Base-by-base conservation (phyloP, 805 yeast species). In the Candida gorgasii region DNA sequence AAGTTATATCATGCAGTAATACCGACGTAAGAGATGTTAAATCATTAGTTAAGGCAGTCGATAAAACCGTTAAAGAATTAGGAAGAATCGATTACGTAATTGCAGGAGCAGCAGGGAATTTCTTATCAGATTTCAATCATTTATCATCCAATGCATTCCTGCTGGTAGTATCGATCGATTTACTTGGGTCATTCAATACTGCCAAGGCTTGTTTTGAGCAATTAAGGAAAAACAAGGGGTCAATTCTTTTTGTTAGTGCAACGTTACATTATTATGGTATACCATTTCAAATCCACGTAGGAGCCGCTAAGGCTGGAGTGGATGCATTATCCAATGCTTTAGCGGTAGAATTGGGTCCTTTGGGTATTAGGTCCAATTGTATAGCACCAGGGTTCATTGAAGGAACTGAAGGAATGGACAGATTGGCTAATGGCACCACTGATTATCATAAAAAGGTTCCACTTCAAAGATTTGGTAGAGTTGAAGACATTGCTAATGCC, bases 291-390 rank as follows among this genome's bases (percentile, higher is more conserved):
- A 58, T 81, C 11, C 97, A 90, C 56, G 96, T 89, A 2, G 84
- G 89, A 4, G 97, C 97, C 0, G 97, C 97, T 2, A 90, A 89
- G 63, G 96, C 97, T 1, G 98, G 96, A n/a, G 78, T 90, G 22
- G 98, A 90, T 60, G 93, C 96, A 1, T 70, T 90, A 27, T 80
- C 89, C 14, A 82, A 84, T 50, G 84, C 89, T 0, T 62, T 89
- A 43, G 95, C 97, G 1, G 92, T 89, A 5, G 97, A 90, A 62
- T 72, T 88, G 43, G 97, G 97, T 1, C 96, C 96, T 1, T 61
- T 87, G 45, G 97, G 97, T 4, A 76, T 90, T 37, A 75, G 92
- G 44, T 76, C 82, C 38, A 90, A 90, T 61, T 80, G 86, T 54
- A 77, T 90, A 48, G 96, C 97, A 1, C 98, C 97, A 0, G 98